These are phyloP conservation scores for Linum tenue DNA, from an alignment of 345 rosid species.

Conservation along the genomic window DNA sequence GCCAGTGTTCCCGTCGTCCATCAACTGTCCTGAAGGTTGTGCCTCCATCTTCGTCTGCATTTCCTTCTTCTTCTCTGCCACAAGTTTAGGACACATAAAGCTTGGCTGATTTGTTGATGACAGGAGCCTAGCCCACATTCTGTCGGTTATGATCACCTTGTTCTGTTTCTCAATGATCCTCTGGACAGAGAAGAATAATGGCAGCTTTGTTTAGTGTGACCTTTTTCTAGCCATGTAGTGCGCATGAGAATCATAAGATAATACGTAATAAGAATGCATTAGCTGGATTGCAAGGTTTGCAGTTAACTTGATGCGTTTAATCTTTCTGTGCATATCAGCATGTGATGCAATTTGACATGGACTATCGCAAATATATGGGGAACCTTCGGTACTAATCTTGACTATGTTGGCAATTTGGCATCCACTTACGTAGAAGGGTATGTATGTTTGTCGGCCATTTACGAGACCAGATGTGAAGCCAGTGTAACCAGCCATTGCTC, in stretches of 20 bases:
- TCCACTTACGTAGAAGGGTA: conserved; percentile 7
- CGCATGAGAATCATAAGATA: not conserved
- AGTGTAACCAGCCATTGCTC: conserved; percentile 11
- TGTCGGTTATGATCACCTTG: conserved; percentile 9
- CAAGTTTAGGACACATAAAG: conserved; percentile 1
- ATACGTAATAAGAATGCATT: too few relatives aligned
- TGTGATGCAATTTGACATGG: not conserved
- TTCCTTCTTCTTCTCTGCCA: conserved; percentile 1
- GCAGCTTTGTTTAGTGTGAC: too few relatives aligned
- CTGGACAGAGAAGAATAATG: not conserved
- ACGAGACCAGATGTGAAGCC: conserved; percentile 8
- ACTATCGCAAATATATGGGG: not conserved
- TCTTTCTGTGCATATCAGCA: not conserved
- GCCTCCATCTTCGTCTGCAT: not conserved
- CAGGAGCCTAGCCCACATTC: conserved; percentile 12
- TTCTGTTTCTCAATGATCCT: conserved; percentile 9
- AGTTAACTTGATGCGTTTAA: too few relatives aligned
- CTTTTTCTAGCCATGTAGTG: not conserved
- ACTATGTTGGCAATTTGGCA: not conserved
- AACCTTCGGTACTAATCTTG: not conserved
- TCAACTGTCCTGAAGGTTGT: not conserved
- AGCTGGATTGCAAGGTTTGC: too few relatives aligned
- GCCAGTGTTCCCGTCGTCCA: not conserved
- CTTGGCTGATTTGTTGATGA: conserved; percentile 12
- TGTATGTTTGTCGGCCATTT: conserved; percentile 11